Evolutionary conservation across 2,329 filamentous ascomycete species (phyloP).

Genomic region (Sporothrix phasma): DNA sequence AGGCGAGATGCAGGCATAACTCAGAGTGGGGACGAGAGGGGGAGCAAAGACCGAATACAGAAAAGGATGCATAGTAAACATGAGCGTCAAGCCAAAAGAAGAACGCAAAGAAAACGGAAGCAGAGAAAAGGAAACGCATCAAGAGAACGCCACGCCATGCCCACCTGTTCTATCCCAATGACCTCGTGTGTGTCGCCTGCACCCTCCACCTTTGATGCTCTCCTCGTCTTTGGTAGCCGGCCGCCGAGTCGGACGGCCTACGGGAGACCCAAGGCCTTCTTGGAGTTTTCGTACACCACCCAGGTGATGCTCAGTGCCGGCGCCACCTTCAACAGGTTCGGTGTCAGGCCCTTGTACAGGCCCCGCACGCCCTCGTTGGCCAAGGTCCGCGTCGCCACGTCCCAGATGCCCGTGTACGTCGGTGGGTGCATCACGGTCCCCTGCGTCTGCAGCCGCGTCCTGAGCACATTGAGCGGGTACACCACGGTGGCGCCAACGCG

Average conservation of each 20-base stretch:
- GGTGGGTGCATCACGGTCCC: conserved; percentile 84
- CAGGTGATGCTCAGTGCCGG: conserved; percentile 93
- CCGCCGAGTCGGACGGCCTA: conserved; percentile 20
- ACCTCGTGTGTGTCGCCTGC: background rate
- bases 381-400: conserved; percentile 77
- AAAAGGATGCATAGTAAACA: background rate
- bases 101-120: too few species aligned
- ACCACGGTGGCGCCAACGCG: conserved; percentile 82
- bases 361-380: conserved; percentile 74
- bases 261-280: conserved; percentile 54
- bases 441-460: conserved; percentile 86
- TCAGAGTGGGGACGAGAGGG: background rate
- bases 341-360: conserved; percentile 88
- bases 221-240: background rate
- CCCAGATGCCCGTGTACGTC: conserved; percentile 83
- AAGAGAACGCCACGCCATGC: conserved; percentile 7
- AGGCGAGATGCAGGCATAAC: background rate
- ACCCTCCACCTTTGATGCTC: too few species aligned
- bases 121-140: too few species aligned
- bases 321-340: conserved; percentile 91
- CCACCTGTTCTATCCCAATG: background rate
- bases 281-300: conserved; percentile 86
- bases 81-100: background rate
- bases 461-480: conserved; percentile 87
- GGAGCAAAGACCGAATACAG: background rate